Conservation (phyloP, 1,139 yeast genomes). For the Tardiomyces depauwii region DNA sequence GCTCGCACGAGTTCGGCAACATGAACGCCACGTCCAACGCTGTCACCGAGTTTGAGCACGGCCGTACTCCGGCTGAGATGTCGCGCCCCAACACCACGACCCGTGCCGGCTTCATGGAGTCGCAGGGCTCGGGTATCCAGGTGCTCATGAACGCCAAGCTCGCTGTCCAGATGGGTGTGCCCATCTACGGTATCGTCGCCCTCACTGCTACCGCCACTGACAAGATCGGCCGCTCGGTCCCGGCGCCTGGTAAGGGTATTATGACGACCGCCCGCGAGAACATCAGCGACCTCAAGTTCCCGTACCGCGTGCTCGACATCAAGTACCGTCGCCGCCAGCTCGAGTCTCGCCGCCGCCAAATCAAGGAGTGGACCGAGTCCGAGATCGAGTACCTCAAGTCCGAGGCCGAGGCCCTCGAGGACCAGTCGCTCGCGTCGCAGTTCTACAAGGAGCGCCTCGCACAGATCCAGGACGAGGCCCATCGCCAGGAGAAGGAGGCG, state of each 20-base stretch:
- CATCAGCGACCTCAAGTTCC: conserved; percentile 65
- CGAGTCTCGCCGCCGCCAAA: conserved; percentile 63
- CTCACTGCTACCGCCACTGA: conserved; percentile 95
- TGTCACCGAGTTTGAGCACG: conserved; percentile 75
- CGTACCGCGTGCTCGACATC: conserved; percentile 74
- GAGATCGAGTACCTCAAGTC: conserved; percentile 66
- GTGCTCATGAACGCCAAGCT: conserved; percentile 90
- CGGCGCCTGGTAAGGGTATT: conserved; percentile 99
- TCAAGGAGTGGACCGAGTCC: conserved; percentile 73
- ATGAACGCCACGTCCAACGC: conserved; percentile 98
- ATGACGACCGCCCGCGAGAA: conserved; percentile 95
- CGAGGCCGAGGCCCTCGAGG: conserved; percentile 50
- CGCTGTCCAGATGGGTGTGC: conserved; percentile 97
- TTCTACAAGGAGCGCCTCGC: conserved; percentile 77
- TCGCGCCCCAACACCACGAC: conserved; percentile 96
- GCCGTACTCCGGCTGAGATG: conserved; percentile 98
- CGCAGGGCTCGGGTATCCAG: conserved; percentile 99
- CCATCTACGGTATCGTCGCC: conserved; percentile 92
- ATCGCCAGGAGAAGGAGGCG: conserved; percentile 78
- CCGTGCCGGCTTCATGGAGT: conserved; percentile 97
- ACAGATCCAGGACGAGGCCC: conserved; percentile 78
- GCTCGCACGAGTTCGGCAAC: conserved; percentile 94
- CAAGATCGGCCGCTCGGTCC: conserved; percentile 97
- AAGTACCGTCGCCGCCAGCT: conserved; percentile 93
- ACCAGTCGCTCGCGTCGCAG: conserved; percentile 27